Evolutionary conservation across 192 early-diverging fungal genomes (phyloP), one percentile per base, ranked within the genome.

Genomic region (Entomortierella parvispora): DNA sequence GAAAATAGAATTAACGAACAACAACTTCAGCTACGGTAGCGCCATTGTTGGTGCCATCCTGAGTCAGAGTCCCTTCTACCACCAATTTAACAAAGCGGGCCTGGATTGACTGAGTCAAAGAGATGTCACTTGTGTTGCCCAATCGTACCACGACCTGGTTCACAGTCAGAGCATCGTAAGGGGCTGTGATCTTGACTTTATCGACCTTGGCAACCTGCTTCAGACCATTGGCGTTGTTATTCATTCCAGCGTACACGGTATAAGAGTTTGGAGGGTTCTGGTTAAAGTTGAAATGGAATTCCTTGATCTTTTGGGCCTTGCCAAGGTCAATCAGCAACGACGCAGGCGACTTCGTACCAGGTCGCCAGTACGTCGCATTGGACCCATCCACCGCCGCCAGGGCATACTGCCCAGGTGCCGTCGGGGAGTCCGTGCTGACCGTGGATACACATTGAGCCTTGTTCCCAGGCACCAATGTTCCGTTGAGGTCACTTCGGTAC

Each of bases 211-310:
- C 67, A 23, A 79, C 57, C 31, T 79, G 55, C 43, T 48, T 69
- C 61, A 57, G 49, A 1, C 32, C 58, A 4, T 14, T 20, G 11
- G 49, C 56, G 10, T 17, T 60, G 23, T 69, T 59, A 9, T 34
- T 46, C 3, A 14, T 25, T 31, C 76, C 67, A 2, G 68, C 76
- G 28, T 60, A 61, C 7, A 79, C 50, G 10, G 55, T 47, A 40
- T 79, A 79, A 18, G 43, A 57, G 2, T 7, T 37, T n/a, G 76
- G 76, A 2, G 76, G 76, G 67, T 65, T 79, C 20, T 64, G 40
- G 43, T 79, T 69, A 42, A 79, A 79, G 48, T 79, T 79, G 50
- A 79, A 65, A 55, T 79, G 76, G 62, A 79, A 60, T 17, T 32
- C 53, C 46, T 42, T 45, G 60, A 79, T 69, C 9, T 52, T 55